Conservation (phyloP, 495 filamentous ascomycete species). For the Xeromyces bisporus region DNA sequence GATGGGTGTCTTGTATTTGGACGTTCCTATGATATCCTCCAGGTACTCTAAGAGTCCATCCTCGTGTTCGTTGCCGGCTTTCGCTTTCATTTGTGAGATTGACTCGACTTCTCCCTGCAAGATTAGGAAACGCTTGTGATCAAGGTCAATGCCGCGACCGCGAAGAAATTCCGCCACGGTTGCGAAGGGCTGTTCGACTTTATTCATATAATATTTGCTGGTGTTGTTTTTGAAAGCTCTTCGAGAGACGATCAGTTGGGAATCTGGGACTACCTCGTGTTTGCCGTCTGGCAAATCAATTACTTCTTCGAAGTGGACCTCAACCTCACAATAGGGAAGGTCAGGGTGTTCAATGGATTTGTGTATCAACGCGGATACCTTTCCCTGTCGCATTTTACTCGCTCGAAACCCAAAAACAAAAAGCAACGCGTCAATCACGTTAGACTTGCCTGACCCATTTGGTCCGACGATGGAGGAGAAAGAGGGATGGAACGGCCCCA, state of each 20-base stretch:
- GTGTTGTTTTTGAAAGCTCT: constrained; percentile 95
- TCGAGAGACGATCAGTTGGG: constrained; percentile 71
- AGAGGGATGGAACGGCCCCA: constrained; percentile 90
- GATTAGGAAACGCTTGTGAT: constrained; percentile 96
- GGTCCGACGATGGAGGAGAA: constrained; percentile 98
- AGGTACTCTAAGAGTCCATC: constrained; percentile 93
- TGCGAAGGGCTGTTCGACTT: constrained; percentile 74
- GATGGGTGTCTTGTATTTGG: constrained; percentile 92
- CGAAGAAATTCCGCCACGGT: constrained; percentile 76
- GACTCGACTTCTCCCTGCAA: constrained; percentile 96
- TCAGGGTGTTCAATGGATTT: constrained; percentile 79
- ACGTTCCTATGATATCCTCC: constrained; percentile 96
- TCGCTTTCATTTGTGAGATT: constrained; percentile 98
- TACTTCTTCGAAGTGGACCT: constrained; percentile 89
- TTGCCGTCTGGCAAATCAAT: constrained; percentile 67
- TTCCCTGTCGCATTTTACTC: constrained; percentile 98
- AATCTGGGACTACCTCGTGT: constrained; percentile 59
- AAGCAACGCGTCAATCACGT: constrained; percentile 92
- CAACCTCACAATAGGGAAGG: constrained; percentile 80
- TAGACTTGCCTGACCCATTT: constrained; percentile 96
- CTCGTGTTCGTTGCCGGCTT: constrained; percentile 84
- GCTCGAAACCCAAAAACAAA: constrained; percentile 98
- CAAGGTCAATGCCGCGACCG: constrained; percentile 79
- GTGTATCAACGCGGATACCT: constrained; percentile 93
- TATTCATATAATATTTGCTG: constrained; percentile 95